A percentile compares a stretch with the other conserved stretches of the same genome.
Conservation (phyloP, 2,329 filamentous ascomycete genomes). For the Fusarium tanahbumbuense region DNA sequence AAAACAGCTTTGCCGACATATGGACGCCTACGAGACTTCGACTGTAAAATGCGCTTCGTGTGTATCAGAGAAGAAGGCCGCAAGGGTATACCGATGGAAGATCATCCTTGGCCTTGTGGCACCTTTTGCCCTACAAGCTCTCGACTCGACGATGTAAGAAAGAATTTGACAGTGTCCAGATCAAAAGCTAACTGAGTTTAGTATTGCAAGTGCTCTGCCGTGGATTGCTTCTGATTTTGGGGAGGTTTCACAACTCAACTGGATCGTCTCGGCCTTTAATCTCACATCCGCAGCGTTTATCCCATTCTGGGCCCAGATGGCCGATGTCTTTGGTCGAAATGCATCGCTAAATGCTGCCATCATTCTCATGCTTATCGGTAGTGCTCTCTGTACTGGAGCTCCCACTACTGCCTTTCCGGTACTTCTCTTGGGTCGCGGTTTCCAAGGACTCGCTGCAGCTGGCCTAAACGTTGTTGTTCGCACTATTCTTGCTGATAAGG, state of each 20-base stretch:
- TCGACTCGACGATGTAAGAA: conserved; percentile 71
- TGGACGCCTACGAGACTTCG: conserved; percentile 22
- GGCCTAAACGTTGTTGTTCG: conserved; percentile 71
- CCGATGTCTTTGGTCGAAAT: conserved; percentile 74
- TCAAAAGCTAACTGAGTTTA: conserved; percentile 27
- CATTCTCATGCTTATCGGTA: conserved; percentile 68
- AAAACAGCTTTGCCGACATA: conserved; percentile 40
- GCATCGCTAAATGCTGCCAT: conserved; percentile 67
- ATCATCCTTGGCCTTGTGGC: conserved; percentile 68
- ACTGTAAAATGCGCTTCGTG: conserved; percentile 46
- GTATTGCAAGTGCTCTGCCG: conserved; percentile 53
- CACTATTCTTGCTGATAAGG: conserved; percentile 73
- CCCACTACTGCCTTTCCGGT: conserved; percentile 66
- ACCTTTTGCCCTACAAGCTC: conserved; percentile 70
- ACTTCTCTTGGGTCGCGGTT: conserved; percentile 70
- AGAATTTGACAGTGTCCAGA: background rate
- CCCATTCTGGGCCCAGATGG: conserved; percentile 72
- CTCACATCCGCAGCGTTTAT: conserved; percentile 75
- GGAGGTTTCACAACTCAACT: conserved; percentile 70
- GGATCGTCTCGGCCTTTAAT: conserved; percentile 77
- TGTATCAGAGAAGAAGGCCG: conserved; percentile 50
- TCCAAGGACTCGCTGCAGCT: conserved; percentile 72
- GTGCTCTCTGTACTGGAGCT: conserved; percentile 69
- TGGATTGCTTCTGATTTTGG: conserved; percentile 74
- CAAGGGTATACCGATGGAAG: conserved; percentile 64